Evolutionary conservation across 2,329 filamentous ascomycete genomes (phyloP), one percentile per base, ranked within the genome.

Genomic region (Neonectria hederae): DNA sequence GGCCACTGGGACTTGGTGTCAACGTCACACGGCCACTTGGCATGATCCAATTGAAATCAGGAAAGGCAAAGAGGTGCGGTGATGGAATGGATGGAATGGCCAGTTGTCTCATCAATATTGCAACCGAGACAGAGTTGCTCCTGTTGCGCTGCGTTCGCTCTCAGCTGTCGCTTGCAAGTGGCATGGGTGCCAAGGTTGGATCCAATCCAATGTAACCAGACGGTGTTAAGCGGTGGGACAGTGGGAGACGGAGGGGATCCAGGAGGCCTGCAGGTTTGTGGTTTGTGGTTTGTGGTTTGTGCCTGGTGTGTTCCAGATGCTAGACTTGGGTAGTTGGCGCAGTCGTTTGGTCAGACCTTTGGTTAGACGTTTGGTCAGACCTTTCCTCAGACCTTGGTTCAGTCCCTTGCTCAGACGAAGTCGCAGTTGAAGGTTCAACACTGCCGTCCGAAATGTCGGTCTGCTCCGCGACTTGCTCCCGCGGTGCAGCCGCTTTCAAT

Each of bases 1-100:
- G 40, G 43, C 53, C 54, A 45, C 59, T 61, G 40, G 30, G 28
- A 66, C 58, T 64, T 54, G 40, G 58, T 56, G 58, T 24, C 58
- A 62, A 66, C 65, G 66, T 71, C 70, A 71, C 70, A 58, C 40
- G 54, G 55, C 58, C 63, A 57, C 64, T 71, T 68, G 70, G 68
- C 61, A 59, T 28, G 35, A 24, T 59, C 51, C 62, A 66, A 54
- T 66, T 49, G 21, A 63, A 54, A 58, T 54, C 52, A 54, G 49
- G 59, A 38, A 58, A 54, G 40, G 21, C 54, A 26, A 26, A 30
- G 40, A 60, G 35, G 26, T 56, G 58, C 49, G 45, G 30, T 24
- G 38, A n/a, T 60, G 63, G 62, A 65, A 63, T 63, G 38, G 38
- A n/a, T 60, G 63, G 62, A 65, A 63, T 63, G 38, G 35, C 26